Percentiles rank a stretch among this genome's conserved stretches.
These are phyloP conservation scores for Euphrasia confusa DNA, from an alignment of 257 asterid species.

Conservation along the genomic window DNA sequence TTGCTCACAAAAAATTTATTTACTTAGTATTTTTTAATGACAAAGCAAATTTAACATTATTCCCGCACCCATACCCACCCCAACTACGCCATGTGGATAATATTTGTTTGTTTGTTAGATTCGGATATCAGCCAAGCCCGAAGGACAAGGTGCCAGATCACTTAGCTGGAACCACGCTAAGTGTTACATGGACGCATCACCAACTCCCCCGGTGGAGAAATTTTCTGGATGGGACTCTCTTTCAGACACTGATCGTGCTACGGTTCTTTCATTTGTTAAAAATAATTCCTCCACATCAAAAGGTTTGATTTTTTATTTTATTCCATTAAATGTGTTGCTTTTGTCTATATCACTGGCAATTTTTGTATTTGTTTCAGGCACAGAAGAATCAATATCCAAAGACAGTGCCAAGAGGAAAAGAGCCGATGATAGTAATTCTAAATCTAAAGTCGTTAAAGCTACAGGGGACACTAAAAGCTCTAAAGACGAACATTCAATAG, in stretches of 20 bases:
- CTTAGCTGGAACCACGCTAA: slow-evolving; percentile 90
- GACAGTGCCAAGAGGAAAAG: slow-evolving; percentile 66
- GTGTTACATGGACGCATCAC: slow-evolving; percentile 63
- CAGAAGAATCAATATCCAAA: slow-evolving; percentile 47
- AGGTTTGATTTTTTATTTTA: slow-evolving; percentile 35
- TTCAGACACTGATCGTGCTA: slow-evolving; percentile 48
- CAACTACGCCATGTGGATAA: background rate
- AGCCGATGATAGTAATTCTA: slow-evolving; percentile 38
- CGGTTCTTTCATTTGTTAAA: slow-evolving; percentile 49
- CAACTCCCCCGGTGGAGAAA: slow-evolving; percentile 48
- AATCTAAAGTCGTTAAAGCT: slow-evolving; percentile 49
- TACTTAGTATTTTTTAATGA: too few species aligned
- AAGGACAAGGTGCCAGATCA: slow-evolving; percentile 66
- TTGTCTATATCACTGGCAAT: slow-evolving; percentile 20
- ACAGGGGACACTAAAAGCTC: slow-evolving; percentile 29
- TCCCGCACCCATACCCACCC: too few species aligned
- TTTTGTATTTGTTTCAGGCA: slow-evolving; percentile 33
- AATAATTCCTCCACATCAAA: slow-evolving; percentile 39
- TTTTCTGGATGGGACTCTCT: slow-evolving; percentile 74
- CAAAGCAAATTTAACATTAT: background rate
- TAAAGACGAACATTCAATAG: slow-evolving; percentile 32
- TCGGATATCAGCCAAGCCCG: slow-evolving; percentile 79
- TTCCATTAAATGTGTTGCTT: slow-evolving; percentile 15
- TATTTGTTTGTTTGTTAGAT: slow-evolving; percentile 36
- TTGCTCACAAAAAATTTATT: too few species aligned